phyloP scores from a whole-genome alignment of 345 rosid genomes.

The Ceriops decandra region DNA sequence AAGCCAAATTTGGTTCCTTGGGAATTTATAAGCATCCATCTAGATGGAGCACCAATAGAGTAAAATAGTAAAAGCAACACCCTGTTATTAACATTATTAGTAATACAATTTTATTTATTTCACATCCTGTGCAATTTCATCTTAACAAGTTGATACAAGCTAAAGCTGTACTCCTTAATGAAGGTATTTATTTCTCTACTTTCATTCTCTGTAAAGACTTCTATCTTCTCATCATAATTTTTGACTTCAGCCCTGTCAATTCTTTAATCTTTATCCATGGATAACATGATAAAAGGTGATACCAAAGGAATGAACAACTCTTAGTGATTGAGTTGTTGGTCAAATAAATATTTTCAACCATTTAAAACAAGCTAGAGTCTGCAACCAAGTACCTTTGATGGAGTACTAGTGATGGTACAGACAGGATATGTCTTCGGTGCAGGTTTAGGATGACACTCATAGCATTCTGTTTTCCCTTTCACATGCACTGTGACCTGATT shows the following conservation, averaged over 20 bases:
- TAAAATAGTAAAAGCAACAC: background rate
- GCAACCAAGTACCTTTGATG: slow-evolving; percentile 71
- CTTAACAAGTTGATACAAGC: background rate
- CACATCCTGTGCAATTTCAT: background rate
- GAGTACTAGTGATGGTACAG: slow-evolving; percentile 98
- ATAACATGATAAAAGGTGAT: too few species aligned
- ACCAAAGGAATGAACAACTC: too few species aligned
- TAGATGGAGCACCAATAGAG: background rate
- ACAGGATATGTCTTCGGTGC: slow-evolving; percentile 97
- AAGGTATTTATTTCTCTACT: too few species aligned
- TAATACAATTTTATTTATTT: background rate
- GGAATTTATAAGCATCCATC: slow-evolving; percentile 2
- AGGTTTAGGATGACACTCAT: slow-evolving; percentile 94
- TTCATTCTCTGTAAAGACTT: too few species aligned
- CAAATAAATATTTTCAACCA: too few species aligned
- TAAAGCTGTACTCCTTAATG: background rate
- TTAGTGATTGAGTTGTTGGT: too few species aligned
- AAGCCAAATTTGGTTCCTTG: background rate
- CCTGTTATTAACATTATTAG: background rate
- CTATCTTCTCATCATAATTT: too few species aligned
- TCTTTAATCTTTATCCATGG: too few species aligned
- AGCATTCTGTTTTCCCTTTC: slow-evolving; percentile 94
- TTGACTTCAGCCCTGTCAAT: too few species aligned
- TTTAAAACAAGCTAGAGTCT: background rate
- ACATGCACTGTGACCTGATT: slow-evolving; percentile 82